Percentiles rank a stretch among this genome's conserved stretches.
Evolutionary conservation across 164 flowering plant species (phyloP).

Genomic region (Brasenia schreberi): DNA sequence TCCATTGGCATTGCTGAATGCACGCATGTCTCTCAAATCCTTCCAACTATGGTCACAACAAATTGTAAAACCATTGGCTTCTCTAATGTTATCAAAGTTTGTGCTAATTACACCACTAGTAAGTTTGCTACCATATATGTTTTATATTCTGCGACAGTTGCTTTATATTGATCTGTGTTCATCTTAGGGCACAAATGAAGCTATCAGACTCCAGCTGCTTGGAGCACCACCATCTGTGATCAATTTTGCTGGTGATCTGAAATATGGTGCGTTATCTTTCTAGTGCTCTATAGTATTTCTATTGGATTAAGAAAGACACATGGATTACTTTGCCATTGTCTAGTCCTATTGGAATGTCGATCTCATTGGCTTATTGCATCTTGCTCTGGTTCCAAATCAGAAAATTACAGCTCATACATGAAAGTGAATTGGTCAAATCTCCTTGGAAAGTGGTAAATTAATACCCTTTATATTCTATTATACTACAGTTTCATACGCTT

Average conservation of each 20-base stretch:
- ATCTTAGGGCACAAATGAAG: slow-evolving; percentile 60
- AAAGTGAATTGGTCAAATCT: no score
- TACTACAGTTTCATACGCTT: no score
- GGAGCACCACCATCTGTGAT: slow-evolving; percentile 64
- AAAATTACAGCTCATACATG: no score
- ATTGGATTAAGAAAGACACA: no score
- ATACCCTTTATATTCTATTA: no score
- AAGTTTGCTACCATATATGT: slow-evolving; percentile 12
- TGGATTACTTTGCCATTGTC: no score
- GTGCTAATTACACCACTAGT: slow-evolving; percentile 88
- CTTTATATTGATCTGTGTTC: slow-evolving; percentile 5
- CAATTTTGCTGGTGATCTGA: slow-evolving; percentile 79
- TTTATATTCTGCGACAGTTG: neutral
- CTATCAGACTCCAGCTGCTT: slow-evolving; percentile 70
- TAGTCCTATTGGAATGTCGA: no score
- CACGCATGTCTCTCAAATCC: slow-evolving; percentile 70
- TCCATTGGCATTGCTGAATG: slow-evolving; percentile 65
- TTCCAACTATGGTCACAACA: slow-evolving; percentile 53
- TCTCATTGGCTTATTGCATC: no score
- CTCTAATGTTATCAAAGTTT: slow-evolving; percentile 75
- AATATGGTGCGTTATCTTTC: no score
- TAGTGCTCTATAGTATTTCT: no score
- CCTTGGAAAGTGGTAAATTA: no score
- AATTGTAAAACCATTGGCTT: slow-evolving; percentile 38
- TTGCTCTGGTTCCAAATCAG: no score